These are phyloP conservation scores for Imleria badia DNA, from an alignment of 768 basidiomycete species.

Conservation along the genomic window DNA sequence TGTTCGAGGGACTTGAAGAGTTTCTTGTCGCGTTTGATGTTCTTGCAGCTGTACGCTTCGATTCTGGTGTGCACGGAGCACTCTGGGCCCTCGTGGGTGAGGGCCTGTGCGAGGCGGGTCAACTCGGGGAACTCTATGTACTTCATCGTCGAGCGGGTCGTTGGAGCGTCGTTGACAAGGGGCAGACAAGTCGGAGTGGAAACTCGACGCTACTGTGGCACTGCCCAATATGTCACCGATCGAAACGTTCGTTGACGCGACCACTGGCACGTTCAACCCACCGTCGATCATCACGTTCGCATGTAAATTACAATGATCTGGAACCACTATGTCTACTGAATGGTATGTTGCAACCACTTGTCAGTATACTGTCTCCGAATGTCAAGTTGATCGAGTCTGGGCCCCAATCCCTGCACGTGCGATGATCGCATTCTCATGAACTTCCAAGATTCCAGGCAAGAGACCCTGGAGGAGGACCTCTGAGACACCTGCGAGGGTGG, in stretches of 20 bases:
- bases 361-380: too few relatives aligned
- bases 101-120: slow-evolving; percentile 70
- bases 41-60: slow-evolving; percentile 98
- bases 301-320: too few relatives aligned
- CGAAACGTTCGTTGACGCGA: too few relatives aligned
- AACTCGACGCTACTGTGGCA: slow-evolving; percentile 22
- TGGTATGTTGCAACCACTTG: too few relatives aligned
- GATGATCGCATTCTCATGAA: too few relatives aligned
- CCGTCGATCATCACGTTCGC: too few relatives aligned
- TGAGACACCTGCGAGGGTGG: slow-evolving; percentile 73
- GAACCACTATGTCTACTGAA: too few relatives aligned
- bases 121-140: slow-evolving; percentile 85
- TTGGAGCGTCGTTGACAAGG: not conserved
- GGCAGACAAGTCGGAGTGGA: slow-evolving; percentile 8
- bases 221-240: not conserved
- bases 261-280: too few relatives aligned
- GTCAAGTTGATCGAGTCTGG: too few relatives aligned
- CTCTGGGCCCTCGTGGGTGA: slow-evolving; percentile 84
- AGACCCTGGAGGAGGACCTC: slow-evolving; percentile 66
- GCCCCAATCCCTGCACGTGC: too few relatives aligned
- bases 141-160: slow-evolving; percentile 57
- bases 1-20: slow-evolving; percentile 91
- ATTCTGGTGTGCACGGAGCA: slow-evolving; percentile 89
- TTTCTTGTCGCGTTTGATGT: slow-evolving; percentile 95
- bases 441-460: too few relatives aligned